Conservation (phyloP, 1,139 yeast species). For the Suhomyces bokatorum region DNA sequence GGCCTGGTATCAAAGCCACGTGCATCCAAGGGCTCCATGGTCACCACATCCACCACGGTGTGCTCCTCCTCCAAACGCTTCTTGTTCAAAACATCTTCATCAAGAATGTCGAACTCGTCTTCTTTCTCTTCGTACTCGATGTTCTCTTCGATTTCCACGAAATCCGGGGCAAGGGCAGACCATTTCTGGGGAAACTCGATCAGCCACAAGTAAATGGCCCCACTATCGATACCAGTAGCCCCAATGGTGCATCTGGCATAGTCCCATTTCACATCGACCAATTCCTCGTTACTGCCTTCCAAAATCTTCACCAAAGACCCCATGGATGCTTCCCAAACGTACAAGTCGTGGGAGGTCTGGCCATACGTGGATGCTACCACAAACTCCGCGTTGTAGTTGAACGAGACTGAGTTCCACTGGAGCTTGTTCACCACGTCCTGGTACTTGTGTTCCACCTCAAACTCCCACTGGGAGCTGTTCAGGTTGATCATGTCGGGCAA, state of each 20-base stretch:
- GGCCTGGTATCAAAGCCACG: slow-evolving; percentile 56
- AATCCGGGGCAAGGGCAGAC: slow-evolving; percentile 97
- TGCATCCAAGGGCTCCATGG: slow-evolving; percentile 63
- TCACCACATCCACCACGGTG: slow-evolving; percentile 63
- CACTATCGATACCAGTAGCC: slow-evolving; percentile 88
- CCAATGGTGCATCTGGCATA: slow-evolving; percentile 71
- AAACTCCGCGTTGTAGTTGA: slow-evolving; percentile 80
- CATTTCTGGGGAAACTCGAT: slow-evolving; percentile 86
- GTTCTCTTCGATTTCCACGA: slow-evolving; percentile 91
- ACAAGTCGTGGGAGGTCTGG: slow-evolving; percentile 81
- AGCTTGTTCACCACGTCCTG: slow-evolving; percentile 88
- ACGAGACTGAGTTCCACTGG: slow-evolving; percentile 84
- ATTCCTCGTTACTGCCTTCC: slow-evolving; percentile 89
- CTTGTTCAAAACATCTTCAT: slow-evolving; percentile 60
- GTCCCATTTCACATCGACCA: slow-evolving; percentile 87
- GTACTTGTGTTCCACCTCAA: slow-evolving; percentile 77
- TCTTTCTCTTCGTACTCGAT: slow-evolving; percentile 85
- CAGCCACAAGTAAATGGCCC: slow-evolving; percentile 81
- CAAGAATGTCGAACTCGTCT: slow-evolving; percentile 87
- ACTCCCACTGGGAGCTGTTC: slow-evolving; percentile 38
- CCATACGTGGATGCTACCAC: slow-evolving; percentile 88
- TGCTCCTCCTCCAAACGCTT: slow-evolving; percentile 69
- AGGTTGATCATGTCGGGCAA: slow-evolving; percentile 50
- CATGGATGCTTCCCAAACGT: slow-evolving; percentile 89
- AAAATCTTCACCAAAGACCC: slow-evolving; percentile 86